Conservation (phyloP, 352 stramenopile genomes). For the Phytophthora constricta region DNA sequence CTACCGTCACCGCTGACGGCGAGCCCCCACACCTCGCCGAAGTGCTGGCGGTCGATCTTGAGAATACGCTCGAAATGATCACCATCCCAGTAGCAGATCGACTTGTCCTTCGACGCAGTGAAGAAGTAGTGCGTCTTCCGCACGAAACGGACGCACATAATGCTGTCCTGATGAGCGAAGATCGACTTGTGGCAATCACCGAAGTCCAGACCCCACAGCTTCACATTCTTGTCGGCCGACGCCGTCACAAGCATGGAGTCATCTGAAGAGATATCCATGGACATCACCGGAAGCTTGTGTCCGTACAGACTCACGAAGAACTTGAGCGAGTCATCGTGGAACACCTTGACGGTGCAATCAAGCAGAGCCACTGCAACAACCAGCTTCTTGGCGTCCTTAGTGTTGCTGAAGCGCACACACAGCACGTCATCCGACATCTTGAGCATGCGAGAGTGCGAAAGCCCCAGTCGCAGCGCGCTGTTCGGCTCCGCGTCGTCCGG, state of each 20-base stretch:
- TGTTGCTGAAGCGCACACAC: conserved; percentile 96
- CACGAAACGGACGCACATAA: conserved; percentile 97
- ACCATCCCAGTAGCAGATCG: conserved; percentile 98
- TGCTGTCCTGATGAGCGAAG: conserved; percentile 98
- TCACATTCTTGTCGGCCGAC: conserved; percentile 99
- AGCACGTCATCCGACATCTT: conserved; percentile 99
- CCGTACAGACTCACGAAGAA: conserved; percentile 99
- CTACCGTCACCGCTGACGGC: conserved; percentile 92
- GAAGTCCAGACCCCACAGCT: conserved; percentile 99
- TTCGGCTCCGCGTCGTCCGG: conserved; percentile 41
- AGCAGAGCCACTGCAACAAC: conserved; percentile 91
- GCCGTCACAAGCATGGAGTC: conserved; percentile 97
- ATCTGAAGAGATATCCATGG: conserved; percentile 98
- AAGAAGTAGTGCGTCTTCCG: conserved; percentile 98
- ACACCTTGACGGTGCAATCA: conserved; percentile 99
- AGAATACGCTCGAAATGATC: conserved; percentile 97
- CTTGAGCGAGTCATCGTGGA: conserved; percentile 99
- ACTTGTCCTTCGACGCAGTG: conserved; percentile 98
- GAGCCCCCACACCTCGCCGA: conserved; percentile 89
- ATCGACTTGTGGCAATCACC: conserved; percentile 99
- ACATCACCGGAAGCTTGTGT: conserved; percentile 98
- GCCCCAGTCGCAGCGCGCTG: conserved; percentile 84
- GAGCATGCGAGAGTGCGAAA: conserved; percentile 96
- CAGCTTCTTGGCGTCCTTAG: conserved; percentile 88
- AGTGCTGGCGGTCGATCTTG: conserved; percentile 79